phyloP scores from a whole-genome alignment of 2,329 filamentous ascomycete genomes.

The Cercospora beticola region DNA sequence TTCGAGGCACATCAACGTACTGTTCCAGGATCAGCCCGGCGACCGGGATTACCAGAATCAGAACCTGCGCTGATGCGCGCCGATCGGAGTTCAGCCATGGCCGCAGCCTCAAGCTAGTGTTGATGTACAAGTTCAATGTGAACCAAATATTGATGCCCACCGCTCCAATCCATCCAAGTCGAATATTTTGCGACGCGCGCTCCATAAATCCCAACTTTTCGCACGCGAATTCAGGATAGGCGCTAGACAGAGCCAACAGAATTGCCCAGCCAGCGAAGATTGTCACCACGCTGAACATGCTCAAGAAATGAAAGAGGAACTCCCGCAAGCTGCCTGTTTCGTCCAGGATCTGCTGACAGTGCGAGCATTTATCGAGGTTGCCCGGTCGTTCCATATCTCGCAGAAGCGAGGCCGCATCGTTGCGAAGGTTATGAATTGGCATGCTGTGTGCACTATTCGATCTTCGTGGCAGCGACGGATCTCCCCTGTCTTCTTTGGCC shows the following conservation, averaged over 20 bases:
- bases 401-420: background rate
- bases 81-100: background rate
- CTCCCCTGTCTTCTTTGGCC: background rate
- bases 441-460: background rate
- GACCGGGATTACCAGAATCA: background rate
- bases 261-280: background rate
- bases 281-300: background rate
- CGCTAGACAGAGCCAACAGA: background rate
- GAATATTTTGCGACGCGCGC: background rate
- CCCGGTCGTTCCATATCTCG: background rate
- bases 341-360: background rate
- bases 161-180: background rate
- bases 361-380: background rate
- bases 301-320: constrained; percentile 1
- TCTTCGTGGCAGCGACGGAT: background rate
- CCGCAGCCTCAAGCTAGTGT: background rate
- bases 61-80: background rate
- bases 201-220: background rate
- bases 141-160: background rate
- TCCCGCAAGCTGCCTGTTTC: background rate
- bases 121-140: background rate
- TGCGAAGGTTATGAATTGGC: background rate
- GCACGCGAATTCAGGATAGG: background rate
- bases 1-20: background rate
- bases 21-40: background rate